Evolutionary conservation across 78 protist species (phyloP), one percentile per base, ranked within the genome.

Genomic region (Diacronema lutheri): DNA sequence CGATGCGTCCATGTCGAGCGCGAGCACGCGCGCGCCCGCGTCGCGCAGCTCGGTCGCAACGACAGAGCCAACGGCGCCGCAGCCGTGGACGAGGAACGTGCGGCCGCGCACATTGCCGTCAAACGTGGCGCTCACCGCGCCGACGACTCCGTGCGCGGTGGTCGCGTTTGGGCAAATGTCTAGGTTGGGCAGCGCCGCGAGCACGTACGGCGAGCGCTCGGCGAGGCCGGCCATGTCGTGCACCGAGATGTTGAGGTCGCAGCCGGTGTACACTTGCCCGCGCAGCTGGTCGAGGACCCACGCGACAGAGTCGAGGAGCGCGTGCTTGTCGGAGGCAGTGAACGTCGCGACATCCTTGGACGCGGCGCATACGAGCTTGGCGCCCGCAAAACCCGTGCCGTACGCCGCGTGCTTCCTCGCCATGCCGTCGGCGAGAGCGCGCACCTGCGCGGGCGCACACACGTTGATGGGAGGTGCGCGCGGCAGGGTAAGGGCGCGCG

Each of bases 371-470:
- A 40, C 13, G 4, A 77, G 64, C 66, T 77, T 77, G 62, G 83
- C 83, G 25, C 83, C 83, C 13, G 66, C 38, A 40, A 29, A 77
- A 50, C 83, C 83, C 25, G 83, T 77, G 66, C 57, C 57, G 83
- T 56, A 77, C 20, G 33, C 33, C 62, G n/a, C 13, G 66, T 77
- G 83, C 66, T 77, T 77, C 20, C 55, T 33, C 83, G 25, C 83
- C 83, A 77, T 77, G 65, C 83, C 83, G 12, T 40, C n/a, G n/a
- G n/a, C n/a, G n/a, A n/a, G n/a, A n/a, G n/a, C n/a, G n/a, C n/a
- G n/a, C n/a, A n/a, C n/a, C n/a, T n/a, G n/a, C n/a, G n/a, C n/a
- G n/a, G n/a, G n/a, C n/a, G n/a, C n/a, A n/a, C n/a, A n/a, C n/a
- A n/a, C n/a, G n/a, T n/a, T n/a, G n/a, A n/a, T n/a, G n/a, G n/a